phyloP scores from a whole-genome alignment of 768 basidiomycete species.

The Podaxis sp. region DNA sequence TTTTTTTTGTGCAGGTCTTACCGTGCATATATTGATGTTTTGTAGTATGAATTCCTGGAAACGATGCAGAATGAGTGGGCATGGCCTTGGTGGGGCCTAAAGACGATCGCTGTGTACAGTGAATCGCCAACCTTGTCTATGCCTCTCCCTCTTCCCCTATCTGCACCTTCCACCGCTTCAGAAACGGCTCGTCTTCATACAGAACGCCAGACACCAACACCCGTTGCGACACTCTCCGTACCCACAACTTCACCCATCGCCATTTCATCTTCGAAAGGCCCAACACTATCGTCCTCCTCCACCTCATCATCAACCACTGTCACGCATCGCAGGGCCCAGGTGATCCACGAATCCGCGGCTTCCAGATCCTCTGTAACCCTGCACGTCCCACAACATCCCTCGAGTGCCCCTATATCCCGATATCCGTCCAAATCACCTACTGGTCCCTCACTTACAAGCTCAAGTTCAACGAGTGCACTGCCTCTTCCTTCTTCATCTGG shows the following conservation, averaged over 20 bases:
- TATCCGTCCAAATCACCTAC: background rate
- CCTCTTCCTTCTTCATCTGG: background rate
- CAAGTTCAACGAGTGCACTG: background rate
- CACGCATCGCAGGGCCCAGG: background rate
- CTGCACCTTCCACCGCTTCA: background rate
- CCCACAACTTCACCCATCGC: background rate
- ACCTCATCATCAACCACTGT: background rate
- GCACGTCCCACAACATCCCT: background rate
- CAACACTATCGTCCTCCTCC: background rate
- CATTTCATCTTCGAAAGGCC: background rate
- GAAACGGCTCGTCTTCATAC: background rate
- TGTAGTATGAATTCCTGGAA: conserved; percentile 11
- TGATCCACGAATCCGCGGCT: background rate
- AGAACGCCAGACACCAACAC: background rate
- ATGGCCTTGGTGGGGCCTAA: conserved; percentile 10
- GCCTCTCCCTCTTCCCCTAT: conserved; percentile 1
- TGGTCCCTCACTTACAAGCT: background rate
- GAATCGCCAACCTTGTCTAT: conserved; percentile 2
- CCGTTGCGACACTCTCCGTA: background rate
- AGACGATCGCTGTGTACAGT: conserved; percentile 5
- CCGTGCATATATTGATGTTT: background rate
- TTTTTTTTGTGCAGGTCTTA: background rate
- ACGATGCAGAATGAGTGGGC: conserved; percentile 12
- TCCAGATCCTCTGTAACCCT: background rate
- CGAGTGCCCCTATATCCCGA: conserved; percentile 2